Evolutionary conservation across 352 stramenopile genomes (phyloP), one percentile per base, ranked within the genome.

Genomic region (Phytophthora colocasiae): DNA sequence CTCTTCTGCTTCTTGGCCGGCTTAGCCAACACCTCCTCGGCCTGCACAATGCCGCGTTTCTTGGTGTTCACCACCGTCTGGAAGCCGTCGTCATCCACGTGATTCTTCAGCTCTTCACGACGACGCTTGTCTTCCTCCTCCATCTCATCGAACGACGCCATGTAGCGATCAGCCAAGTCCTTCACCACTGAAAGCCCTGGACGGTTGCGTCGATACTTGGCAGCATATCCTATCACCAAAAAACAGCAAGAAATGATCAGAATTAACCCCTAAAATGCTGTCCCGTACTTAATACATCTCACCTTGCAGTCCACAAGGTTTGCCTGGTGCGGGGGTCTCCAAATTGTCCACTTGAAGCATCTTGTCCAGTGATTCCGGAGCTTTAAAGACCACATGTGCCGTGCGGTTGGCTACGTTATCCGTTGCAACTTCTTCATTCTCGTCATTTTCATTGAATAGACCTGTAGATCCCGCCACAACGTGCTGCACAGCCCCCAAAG

Each of bases 71-170:
- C 85, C 26, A 94, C 85, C 11, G 75, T 93, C 66, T 89, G 73
- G 60, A 94, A 96, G 6, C 87, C 87, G 55, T 96, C 87, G n/a
- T 86, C 83, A 50, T 96, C 85, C 39, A 94, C 80, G 27, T 87
- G 74, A 19, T 81, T 85, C 71, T 93, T 91, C n/a, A 94, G 62
- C 41, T 93, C 83, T 54, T 93, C 83, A 1, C 85, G 82, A 50
- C 77, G 59, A 38, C 75, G 74, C 19, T 73, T 51, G 45, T 93
- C 78, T 71, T 85, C 77, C 46, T 83, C 74, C 63, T 96, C 87
- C 40, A 83, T 56, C 9, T 77, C 72, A 52, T 96, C 87, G 57
- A 96, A 96, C 24, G 71, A 65, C 39, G 78, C 75, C 85, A 96
- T 96, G 60, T 86, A 94, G 26, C 78, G 67, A 62, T 96, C 85